Conservation (phyloP, 768 basidiomycete species). For the Trametes meyenii region DNA sequence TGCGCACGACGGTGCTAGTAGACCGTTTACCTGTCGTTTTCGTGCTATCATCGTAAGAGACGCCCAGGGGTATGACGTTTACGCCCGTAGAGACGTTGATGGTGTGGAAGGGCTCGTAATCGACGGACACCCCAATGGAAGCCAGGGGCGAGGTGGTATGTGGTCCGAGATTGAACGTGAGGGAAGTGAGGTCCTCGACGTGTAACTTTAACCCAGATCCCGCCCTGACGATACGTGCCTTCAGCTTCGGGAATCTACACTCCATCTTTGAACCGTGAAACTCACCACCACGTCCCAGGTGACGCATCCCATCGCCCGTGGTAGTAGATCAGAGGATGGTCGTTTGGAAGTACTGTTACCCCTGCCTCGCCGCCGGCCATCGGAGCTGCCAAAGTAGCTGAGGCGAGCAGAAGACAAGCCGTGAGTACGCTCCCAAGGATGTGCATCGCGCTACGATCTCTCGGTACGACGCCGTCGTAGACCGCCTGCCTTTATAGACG, state of each 20-base stretch:
- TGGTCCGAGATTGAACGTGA: conserved; percentile 49
- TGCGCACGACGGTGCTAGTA: conserved; percentile 39
- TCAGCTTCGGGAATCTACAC: not conserved
- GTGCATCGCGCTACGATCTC: no score
- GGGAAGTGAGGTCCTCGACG: conserved; percentile 43
- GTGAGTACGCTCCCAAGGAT: no score
- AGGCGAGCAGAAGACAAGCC: not conserved
- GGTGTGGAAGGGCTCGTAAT: conserved; percentile 48
- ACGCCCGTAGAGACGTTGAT: conserved; percentile 51
- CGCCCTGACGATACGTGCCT: conserved; percentile 40
- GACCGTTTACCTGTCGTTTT: not conserved
- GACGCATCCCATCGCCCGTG: conserved; percentile 57
- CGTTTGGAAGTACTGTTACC: conserved; percentile 34
- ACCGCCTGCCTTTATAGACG: not conserved
- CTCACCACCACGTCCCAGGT: conserved; percentile 61
- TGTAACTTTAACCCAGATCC: conserved; percentile 57
- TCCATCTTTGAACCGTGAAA: not conserved
- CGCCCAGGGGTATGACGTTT: conserved; percentile 45
- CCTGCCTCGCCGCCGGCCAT: not conserved
- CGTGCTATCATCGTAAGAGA: not conserved
- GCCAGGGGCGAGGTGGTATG: conserved; percentile 52
- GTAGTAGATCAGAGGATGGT: conserved; percentile 48
- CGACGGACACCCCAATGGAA: conserved; percentile 50
- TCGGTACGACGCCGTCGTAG: no score
- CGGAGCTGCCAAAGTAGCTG: not conserved